Base-by-base conservation (phyloP, 345 rosid genomes). In the Erysimum cheiranthoides region DNA sequence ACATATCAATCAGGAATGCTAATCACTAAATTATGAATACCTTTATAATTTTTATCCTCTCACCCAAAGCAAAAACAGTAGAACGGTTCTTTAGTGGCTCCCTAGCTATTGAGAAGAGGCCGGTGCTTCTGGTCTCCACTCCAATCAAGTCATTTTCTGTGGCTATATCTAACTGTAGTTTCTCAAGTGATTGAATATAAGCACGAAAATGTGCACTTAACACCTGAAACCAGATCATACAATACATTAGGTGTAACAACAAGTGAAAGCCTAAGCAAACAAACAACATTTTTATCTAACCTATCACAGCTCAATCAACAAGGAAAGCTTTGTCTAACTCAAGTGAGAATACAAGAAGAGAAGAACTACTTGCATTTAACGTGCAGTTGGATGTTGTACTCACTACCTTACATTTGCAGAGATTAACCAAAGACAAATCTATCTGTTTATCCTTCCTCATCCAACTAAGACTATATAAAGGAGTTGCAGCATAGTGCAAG, bases 201-300 rank as follows among this genome's bases (percentile, higher is more conserved):
- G 98, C 93, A 78, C 93, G 93, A 71, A 95, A 92, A 86, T 92
- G 97, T 57, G 99, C 97, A 86, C 99, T 92, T 72, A 95, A 80
- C 71, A 95, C 99, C 99, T 95, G 92, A 70, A 83, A 79, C 35
- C 46, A 71, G 31, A 73, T 43, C 52, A 52, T 63, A 67, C 59
- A 67, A 34, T 4, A 11, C 36, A 68, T 34, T 27, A 78, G 36
- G 52, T 40, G 59, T 66, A 52, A 73, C 59, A 73, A 43, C 14
- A 43, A 36, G 17, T 60, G 45, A 59, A 66, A 27, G 43, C 54
- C 49, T 71, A 39, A 31, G 52, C 54, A 69, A 71, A 9, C 30
- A 46, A 45, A 70, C 60, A 70, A 1, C 69, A 32, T 2, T 70
- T 54, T 36, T 13, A 36, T 77, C 61, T 46, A 77, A 40, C 46